phyloP scores from a whole-genome alignment of 1,284 basidiomycete genomes.

The Cutaneotrichosporon sp. region DNA sequence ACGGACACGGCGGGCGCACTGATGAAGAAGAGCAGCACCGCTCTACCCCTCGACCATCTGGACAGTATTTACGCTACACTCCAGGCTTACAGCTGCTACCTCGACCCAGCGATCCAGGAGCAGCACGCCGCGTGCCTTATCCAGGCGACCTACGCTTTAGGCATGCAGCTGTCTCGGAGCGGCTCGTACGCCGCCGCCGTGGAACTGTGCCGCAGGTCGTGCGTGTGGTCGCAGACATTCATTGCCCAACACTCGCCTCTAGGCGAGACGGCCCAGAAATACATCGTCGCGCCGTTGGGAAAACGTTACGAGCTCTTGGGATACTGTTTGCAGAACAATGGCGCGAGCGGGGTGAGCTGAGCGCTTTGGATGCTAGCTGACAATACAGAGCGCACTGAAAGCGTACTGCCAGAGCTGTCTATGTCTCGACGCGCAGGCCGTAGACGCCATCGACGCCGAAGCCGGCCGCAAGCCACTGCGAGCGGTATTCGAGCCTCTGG shows the following conservation, averaged over 20 bases:
- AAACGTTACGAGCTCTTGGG: constrained; percentile 73
- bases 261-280: not conserved
- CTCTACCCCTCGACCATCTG: not conserved
- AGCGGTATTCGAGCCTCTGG: constrained; percentile 5
- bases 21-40: not conserved
- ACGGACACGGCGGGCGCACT: constrained; percentile 9
- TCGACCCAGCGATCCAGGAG: not conserved
- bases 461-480: constrained; percentile 4
- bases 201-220: constrained; percentile 28
- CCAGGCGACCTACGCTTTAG: constrained; percentile 15
- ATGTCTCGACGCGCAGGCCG: not conserved
- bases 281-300: constrained; percentile 8
- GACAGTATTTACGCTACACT: not conserved
- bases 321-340: constrained; percentile 53
- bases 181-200: constrained; percentile 26
- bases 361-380: no score
- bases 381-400: constrained; percentile 32
- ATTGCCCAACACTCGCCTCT: constrained; percentile 10
- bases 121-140: constrained; percentile 4
- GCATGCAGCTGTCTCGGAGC: constrained; percentile 33
- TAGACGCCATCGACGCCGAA: not conserved
- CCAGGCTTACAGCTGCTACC: not conserved
- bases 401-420: constrained; percentile 19
- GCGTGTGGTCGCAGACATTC: constrained; percentile 21
- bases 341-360: no score